Evolutionary conservation across 805 yeast genomes (phyloP), one percentile per base, ranked within the genome.

Genomic region (Candida chilensis): DNA sequence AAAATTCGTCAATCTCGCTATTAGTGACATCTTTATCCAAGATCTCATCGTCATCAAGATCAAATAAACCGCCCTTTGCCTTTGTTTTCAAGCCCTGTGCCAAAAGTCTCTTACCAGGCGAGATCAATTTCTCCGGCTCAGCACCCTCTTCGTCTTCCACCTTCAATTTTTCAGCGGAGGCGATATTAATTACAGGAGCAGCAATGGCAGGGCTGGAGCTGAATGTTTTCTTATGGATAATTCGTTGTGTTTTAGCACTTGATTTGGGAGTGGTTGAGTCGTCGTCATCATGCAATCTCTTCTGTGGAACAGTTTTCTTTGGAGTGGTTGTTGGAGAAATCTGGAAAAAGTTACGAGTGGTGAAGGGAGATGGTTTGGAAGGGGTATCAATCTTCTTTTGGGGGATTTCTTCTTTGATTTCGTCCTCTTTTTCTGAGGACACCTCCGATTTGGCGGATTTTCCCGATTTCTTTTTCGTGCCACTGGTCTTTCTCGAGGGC

Each of bases 311-410:
- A 8, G 25, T 8, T 22, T 22, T 19, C 8, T 19, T 11, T 8
- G 11, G 10, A 19, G 21, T 8, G 8, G 11, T 19, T 8, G 21
- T 12, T n/a, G 29, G 12, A 6, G 48, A 38, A 4, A 49, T 37
- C 30, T 49, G 54, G 31, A 47, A 47, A 6, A 45, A 40, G 34
- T 45, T 43, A 3, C 47, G 50, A 15, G 32, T 33, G n/a, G 41
- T 33, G 30, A 47, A 40, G 6, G 25, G 25, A 15, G 25, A n/a
- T n/a, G n/a, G n/a, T n/a, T n/a, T n/a, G n/a, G n/a, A n/a, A n/a
- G n/a, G n/a, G n/a, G n/a, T n/a, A n/a, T n/a, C n/a, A n/a, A 16
- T 24, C 24, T n/a, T 12, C 15, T 17, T 12, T 28, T 31, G 5
- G 38, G 18, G 26, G 29, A 20, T 11, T 37, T 34, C 7, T 35